Conservation (phyloP, 2,329 filamentous ascomycete genomes). For the Beauveria scarabaeidicola region DNA sequence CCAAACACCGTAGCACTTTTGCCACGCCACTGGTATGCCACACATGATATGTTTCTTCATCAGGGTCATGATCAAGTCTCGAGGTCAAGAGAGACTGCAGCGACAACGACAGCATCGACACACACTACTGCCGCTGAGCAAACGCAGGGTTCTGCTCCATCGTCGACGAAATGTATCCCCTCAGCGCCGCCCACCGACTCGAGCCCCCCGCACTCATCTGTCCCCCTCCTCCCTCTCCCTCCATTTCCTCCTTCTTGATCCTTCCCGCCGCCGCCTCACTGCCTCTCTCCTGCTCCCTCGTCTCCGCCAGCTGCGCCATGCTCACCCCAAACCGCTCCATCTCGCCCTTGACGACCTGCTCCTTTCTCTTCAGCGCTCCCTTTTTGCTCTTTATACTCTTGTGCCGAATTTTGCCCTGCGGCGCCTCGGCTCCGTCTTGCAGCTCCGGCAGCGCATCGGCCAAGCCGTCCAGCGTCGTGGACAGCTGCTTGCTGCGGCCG, state of each 20-base stretch:
- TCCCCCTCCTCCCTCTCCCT: not conserved
- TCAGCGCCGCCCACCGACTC: conserved; percentile 70
- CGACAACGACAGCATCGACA: too few species aligned
- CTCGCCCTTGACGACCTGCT: conserved; percentile 70
- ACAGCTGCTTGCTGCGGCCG: conserved; percentile 69
- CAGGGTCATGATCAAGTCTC: too few species aligned
- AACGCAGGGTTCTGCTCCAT: conserved; percentile 87
- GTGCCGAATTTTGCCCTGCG: conserved; percentile 56
- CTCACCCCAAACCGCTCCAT: conserved; percentile 77
- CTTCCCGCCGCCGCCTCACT: not conserved
- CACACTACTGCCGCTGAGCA: conserved; percentile 5
- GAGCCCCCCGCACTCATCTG: conserved; percentile 18
- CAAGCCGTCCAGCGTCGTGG: conserved; percentile 64
- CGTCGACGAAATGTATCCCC: conserved; percentile 74
- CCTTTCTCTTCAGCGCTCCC: conserved; percentile 76
- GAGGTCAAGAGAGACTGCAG: too few species aligned
- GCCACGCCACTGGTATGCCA: too few species aligned
- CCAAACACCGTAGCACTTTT: not conserved
- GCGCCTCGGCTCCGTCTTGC: conserved; percentile 34
- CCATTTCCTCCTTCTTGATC: not conserved
- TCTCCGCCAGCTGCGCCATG: conserved; percentile 61
- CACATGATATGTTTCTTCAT: too few species aligned
- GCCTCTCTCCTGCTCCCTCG: conserved; percentile 18
- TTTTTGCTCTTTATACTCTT: conserved; percentile 66
- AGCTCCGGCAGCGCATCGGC: conserved; percentile 71